Base-by-base conservation (phyloP, 306 rosid species). In the Vigna radiata region DNA sequence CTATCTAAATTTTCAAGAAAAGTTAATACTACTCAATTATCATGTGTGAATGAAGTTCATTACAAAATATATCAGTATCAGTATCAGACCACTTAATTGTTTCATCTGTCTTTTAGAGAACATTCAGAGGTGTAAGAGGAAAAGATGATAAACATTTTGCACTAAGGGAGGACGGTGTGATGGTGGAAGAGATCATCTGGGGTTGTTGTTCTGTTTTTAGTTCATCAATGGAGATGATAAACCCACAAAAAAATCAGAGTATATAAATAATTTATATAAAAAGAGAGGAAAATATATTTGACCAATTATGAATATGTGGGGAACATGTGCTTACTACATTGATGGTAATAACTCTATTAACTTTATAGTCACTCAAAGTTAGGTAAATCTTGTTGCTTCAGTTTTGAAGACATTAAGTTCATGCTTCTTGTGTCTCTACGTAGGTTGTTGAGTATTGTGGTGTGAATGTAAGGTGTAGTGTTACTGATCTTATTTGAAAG, bases 361-460 rank as follows among this genome's bases (percentile, higher is more conserved):
- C 77, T 73, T 76, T 17, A 50, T 39, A n/a, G n/a, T n/a, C n/a
- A n/a, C n/a, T n/a, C n/a, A n/a, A n/a, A 52, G 66, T 44, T 50
- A 52, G 47, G 12, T 41, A 52, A 68, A 31, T 59, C 14, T 75
- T 36, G 17, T 16, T 72, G 63, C 58, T 37, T 39, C 56, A 55
- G 11, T 82, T 79, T 47, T 18, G 23, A 63, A 75, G 59, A 21
- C 43, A 54, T 9, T 21, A 33, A 37, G 75, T 68, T 85, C 70
- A 82, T 75, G 75, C 72, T 62, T 74, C 29, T 71, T 69, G 7
- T 25, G 55, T 68, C 21, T 81, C 23, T 83, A 19, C 83, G 72
- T 79, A 95, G 99, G 96, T 95, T 85, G 87, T 89, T 36, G 99
- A 95, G 86, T 95, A 95, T 77, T 92, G 92, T 27, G 99, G 99